These are phyloP conservation scores for Penicillium sp. DNA, from an alignment of 2,329 filamentous ascomycete species.

Conservation along the genomic window DNA sequence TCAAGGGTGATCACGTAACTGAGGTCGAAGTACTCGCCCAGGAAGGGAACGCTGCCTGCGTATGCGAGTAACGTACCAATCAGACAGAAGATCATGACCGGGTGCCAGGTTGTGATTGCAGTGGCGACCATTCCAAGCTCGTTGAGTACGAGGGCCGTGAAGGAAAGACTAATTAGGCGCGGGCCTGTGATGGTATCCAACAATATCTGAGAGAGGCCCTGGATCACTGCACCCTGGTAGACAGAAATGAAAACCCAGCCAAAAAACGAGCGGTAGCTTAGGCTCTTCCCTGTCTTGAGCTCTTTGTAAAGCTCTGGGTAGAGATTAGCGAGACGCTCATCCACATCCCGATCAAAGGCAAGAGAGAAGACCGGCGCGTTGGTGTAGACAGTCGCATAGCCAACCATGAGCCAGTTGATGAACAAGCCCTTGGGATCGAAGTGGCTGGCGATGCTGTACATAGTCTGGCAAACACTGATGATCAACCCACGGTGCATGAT, in stretches of 20 bases:
- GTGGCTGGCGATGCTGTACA: constrained; percentile 89
- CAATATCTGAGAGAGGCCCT: constrained; percentile 87
- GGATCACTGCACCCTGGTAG: constrained; percentile 93
- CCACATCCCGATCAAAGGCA: constrained; percentile 91
- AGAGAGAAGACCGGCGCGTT: constrained; percentile 90
- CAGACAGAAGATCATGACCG: constrained; percentile 81
- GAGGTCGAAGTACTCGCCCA: constrained; percentile 88
- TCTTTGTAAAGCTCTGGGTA: constrained; percentile 99
- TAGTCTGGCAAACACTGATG: constrained; percentile 92
- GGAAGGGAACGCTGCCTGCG: constrained; percentile 77
- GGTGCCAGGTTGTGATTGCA: constrained; percentile 96
- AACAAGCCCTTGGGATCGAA: constrained; percentile 95
- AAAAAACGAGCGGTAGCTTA: constrained; percentile 94
- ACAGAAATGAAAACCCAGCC: constrained; percentile 93
- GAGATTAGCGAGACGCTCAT: constrained; percentile 87
- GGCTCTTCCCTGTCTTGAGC: constrained; percentile 79
- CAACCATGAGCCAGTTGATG: constrained; percentile 94
- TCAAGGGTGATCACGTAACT: constrained; percentile 72
- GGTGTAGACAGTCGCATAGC: constrained; percentile 94
- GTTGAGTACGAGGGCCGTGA: constrained; percentile 88
- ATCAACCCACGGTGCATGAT: constrained; percentile 97
- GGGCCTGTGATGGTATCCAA: constrained; percentile 67
- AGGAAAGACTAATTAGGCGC: constrained; percentile 84
- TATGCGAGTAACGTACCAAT: constrained; percentile 81
- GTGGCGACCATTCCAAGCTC: constrained; percentile 97